Conservation (phyloP, 108 stramenopile genomes). For the Epipyxis sp. region DNA sequence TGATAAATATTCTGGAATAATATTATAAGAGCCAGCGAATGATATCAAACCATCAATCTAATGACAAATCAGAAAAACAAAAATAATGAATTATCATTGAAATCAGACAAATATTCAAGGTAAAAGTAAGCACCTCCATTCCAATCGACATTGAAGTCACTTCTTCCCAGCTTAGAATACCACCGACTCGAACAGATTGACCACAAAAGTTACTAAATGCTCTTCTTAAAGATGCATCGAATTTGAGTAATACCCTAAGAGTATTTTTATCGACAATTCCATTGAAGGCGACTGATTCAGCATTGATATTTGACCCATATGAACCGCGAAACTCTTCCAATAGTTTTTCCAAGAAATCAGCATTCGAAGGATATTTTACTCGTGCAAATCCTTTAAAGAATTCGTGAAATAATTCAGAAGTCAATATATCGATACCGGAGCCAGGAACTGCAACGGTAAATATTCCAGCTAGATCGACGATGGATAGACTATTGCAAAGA, state of each 20-base stretch:
- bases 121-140: slow-evolving; percentile 8
- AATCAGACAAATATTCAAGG: neutral
- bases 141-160: neutral
- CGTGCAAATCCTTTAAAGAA: slow-evolving; percentile 9
- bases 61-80: neutral
- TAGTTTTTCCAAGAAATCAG: neutral
- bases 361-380: neutral
- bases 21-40: neutral
- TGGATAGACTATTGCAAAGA: neutral
- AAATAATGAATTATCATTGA: neutral
- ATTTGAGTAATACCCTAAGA: slow-evolving; percentile 1
- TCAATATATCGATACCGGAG: neutral
- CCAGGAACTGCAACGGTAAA: slow-evolving; percentile 1
- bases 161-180: slow-evolving; percentile 8
- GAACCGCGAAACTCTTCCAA: neutral
- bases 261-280: neutral
- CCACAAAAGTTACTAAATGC: neutral
- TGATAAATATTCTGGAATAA: neutral
- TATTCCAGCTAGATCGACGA: neutral
- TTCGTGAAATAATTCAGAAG: neutral
- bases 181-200: neutral
- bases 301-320: neutral
- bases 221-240: neutral
- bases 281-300: neutral
- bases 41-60: slow-evolving; percentile 7